phyloP scores from a whole-genome alignment of 75 land plant species.

The Pinus taeda region DNA sequence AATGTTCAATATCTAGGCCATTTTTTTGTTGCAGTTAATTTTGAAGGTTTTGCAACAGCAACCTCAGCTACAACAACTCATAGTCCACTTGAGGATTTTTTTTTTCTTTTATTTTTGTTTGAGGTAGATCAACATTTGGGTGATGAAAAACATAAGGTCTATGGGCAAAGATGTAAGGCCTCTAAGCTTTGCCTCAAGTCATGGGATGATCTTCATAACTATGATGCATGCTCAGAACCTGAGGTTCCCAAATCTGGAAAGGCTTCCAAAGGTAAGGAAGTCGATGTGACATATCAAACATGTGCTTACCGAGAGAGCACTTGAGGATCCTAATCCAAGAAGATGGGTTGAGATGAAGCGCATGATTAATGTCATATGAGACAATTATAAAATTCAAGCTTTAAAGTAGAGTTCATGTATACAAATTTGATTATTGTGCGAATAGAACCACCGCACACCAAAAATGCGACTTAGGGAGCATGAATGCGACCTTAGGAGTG shows the following conservation, averaged over 20 bases:
- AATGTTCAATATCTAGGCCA: no score
- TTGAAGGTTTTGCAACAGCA: constrained; percentile 17
- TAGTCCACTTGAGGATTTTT: constrained; percentile 79
- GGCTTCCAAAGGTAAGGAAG: constrained; percentile 78
- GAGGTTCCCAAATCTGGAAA: constrained; percentile 77
- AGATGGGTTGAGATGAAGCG: constrained; percentile 74
- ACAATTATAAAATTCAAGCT: not conserved
- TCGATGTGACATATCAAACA: constrained; percentile 93
- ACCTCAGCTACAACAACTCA: constrained; percentile 14
- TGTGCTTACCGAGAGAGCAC: constrained; percentile 90
- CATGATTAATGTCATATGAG: constrained; percentile 71
- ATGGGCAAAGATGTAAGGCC: constrained; percentile 90
- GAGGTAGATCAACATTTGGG: constrained; percentile 66
- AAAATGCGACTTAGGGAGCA: no score
- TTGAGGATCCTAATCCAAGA: constrained; percentile 63
- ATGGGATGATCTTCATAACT: constrained; percentile 94
- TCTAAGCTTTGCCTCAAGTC: constrained; percentile 83
- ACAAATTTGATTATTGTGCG: not conserved
- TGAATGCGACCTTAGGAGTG: no score
- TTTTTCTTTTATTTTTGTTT: constrained; percentile 18
- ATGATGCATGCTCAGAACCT: constrained; percentile 78
- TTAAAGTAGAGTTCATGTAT: not conserved
- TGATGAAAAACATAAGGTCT: constrained; percentile 54
- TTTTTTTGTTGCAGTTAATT: constrained; percentile 18
- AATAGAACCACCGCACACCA: no score